phyloP scores from a whole-genome alignment of 805 yeast genomes.

The Spathaspora hagerdaliae region DNA sequence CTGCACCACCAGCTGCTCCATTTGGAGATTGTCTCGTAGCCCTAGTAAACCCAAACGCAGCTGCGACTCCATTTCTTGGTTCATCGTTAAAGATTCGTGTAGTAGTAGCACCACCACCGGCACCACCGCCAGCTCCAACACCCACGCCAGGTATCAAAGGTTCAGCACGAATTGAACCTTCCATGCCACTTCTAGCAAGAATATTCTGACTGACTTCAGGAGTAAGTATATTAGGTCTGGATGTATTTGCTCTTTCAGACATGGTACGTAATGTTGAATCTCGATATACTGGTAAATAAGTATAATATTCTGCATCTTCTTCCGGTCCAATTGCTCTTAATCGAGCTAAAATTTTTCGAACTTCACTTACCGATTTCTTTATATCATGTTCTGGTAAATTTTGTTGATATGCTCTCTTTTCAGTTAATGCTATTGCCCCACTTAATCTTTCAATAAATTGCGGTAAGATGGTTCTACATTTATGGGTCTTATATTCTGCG shows the following conservation, averaged over 20 bases:
- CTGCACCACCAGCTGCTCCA: background rate
- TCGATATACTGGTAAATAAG: constrained; percentile 22
- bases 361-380: constrained; percentile 17
- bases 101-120: background rate
- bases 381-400: constrained; percentile 22
- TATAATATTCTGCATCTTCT: constrained; percentile 23
- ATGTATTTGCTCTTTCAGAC: constrained; percentile 26
- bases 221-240: constrained; percentile 32
- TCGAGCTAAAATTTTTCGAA: constrained; percentile 22
- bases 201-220: constrained; percentile 37
- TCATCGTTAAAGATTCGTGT: constrained; percentile 6
- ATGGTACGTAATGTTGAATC: constrained; percentile 20
- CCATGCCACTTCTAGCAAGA: constrained; percentile 23
- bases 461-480: constrained; percentile 25
- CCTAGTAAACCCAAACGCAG: too few species aligned
- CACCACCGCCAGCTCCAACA: background rate
- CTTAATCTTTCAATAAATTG: constrained; percentile 34
- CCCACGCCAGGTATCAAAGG: background rate
- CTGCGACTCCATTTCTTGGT: background rate
- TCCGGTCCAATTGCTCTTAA: constrained; percentile 19
- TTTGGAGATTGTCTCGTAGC: too few species aligned
- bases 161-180: constrained; percentile 9
- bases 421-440: constrained; percentile 31
- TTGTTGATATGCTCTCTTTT: constrained; percentile 36
- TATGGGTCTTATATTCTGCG: constrained; percentile 18